A percentile compares a stretch with the other conserved stretches of the same genome.
These are phyloP conservation scores for Physcomitrium patens DNA, from an alignment of 225 moss, liverwort and hornwort species.

Conservation along the genomic window DNA sequence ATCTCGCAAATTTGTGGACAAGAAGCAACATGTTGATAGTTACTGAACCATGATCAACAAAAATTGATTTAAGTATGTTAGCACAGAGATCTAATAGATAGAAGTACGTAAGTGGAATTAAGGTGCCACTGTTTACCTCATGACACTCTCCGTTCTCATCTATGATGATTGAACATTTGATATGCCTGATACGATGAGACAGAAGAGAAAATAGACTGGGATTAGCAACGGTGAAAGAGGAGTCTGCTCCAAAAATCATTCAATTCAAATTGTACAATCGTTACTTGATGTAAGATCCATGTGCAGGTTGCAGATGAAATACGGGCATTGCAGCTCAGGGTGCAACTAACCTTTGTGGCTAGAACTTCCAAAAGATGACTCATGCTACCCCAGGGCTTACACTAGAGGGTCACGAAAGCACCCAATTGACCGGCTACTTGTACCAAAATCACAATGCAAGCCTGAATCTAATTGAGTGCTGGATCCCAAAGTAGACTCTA, in stretches of 20 bases:
- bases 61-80: too few species aligned
- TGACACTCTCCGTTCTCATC: too few species aligned
- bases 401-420: slow-evolving; percentile 4
- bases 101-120: too few species aligned
- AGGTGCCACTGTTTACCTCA: too few species aligned
- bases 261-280: slow-evolving; percentile 21
- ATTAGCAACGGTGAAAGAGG: neutral
- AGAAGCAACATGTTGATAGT: too few species aligned
- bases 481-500: neutral
- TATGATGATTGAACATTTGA: too few species aligned
- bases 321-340: neutral
- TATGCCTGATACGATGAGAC: too few species aligned
- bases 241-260: slow-evolving; percentile 7
- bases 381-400: slow-evolving; percentile 33
- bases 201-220: too few species aligned
- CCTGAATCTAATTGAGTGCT: neutral
- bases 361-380: neutral
- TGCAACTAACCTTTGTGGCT: neutral
- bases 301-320: neutral
- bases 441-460: neutral
- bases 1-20: too few species aligned
- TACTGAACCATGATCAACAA: too few species aligned
- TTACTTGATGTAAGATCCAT: neutral
- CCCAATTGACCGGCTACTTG: neutral
- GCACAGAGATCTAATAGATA: too few species aligned